Evolutionary conservation across 2,329 filamentous ascomycete species (phyloP).

Genomic region (Pseudocercospora vitis): DNA sequence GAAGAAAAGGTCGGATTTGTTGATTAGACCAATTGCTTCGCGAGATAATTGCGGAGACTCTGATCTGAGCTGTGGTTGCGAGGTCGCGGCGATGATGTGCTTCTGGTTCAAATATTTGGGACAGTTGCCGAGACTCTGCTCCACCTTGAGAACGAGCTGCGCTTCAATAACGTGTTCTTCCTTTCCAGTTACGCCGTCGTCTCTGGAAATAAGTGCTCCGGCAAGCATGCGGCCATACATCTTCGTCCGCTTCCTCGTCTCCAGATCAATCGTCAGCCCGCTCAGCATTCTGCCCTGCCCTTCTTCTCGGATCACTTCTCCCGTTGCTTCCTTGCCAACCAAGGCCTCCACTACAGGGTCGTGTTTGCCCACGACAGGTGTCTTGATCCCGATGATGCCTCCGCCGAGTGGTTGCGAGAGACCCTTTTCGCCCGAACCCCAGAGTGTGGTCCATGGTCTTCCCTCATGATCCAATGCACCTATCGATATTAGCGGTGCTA

Average conservation of each 20-base stretch:
- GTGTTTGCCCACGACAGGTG: conserved; percentile 58
- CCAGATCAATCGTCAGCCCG: conserved; percentile 63
- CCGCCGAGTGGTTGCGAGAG: conserved; percentile 65
- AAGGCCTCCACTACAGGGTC: conserved; percentile 72
- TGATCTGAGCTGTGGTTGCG: conserved; percentile 55
- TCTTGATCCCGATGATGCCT: conserved; percentile 63
- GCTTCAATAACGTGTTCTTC: conserved; percentile 40
- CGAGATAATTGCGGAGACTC: conserved; percentile 50
- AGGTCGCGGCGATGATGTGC: conserved; percentile 56
- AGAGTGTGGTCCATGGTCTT: conserved; percentile 73
- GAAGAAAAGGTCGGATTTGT: conserved; percentile 73
- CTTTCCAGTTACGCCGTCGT: conserved; percentile 34
- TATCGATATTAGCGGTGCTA: conserved; percentile 68
- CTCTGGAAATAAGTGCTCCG: conserved; percentile 52
- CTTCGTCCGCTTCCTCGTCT: conserved; percentile 70
- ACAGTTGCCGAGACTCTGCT: conserved; percentile 75
- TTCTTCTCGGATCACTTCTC: conserved; percentile 45
- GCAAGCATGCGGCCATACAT: conserved; percentile 68
- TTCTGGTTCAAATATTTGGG: conserved; percentile 85
- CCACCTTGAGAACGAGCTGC: conserved; percentile 66
- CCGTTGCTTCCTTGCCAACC: conserved; percentile 50
- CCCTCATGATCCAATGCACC: conserved; percentile 67
- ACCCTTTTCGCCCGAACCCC: conserved; percentile 67
- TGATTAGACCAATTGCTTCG: conserved; percentile 60
- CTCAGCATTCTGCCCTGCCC: conserved; percentile 57